Evolutionary conservation across 2,329 filamentous ascomycete species (phyloP).

Genomic region (Hymenoscyphus infarciens): DNA sequence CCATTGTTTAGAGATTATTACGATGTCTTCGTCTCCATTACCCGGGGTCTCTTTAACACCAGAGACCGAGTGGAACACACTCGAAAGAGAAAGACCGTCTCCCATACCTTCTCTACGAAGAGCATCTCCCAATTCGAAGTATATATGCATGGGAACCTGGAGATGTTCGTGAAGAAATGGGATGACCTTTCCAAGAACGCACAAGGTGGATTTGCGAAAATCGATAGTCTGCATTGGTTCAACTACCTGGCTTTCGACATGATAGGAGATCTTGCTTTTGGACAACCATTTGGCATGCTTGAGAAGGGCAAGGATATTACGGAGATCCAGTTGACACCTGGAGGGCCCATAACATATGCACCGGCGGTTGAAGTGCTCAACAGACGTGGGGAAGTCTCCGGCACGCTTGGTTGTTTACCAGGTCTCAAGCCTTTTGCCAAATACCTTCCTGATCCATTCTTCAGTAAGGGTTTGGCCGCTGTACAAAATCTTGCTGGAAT

Average conservation of each 20-base stretch:
- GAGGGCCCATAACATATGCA: slow-evolving; percentile 62
- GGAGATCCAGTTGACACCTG: slow-evolving; percentile 62
- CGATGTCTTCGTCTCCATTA: slow-evolving; percentile 85
- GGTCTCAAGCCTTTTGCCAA: slow-evolving; percentile 74
- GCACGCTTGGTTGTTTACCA: slow-evolving; percentile 71
- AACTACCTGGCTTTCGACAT: slow-evolving; percentile 59
- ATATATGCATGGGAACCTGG: slow-evolving; percentile 78
- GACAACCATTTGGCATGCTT: slow-evolving; percentile 80
- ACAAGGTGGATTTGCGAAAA: slow-evolving; percentile 49
- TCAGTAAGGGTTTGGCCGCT: slow-evolving; percentile 67
- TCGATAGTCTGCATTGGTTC: slow-evolving; percentile 80
- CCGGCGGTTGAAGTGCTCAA: slow-evolving; percentile 86
- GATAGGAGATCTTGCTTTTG: slow-evolving; percentile 62
- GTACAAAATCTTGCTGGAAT: slow-evolving; percentile 83
- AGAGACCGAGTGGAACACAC: slow-evolving; percentile 77
- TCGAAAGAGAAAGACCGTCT: slow-evolving; percentile 83
- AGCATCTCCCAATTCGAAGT: slow-evolving; percentile 81
- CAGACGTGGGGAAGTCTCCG: slow-evolving; percentile 80
- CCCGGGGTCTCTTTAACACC: slow-evolving; percentile 84
- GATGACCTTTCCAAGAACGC: slow-evolving; percentile 54
- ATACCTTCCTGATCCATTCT: slow-evolving; percentile 80
- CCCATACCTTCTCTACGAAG: slow-evolving; percentile 82
- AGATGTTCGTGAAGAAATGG: slow-evolving; percentile 70
- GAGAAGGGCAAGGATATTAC: slow-evolving; percentile 71
- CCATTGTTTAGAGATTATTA: slow-evolving; percentile 68